Evolutionary conservation across 2,329 filamentous ascomycete species (phyloP), one percentile per base, ranked within the genome.

Genomic region (Xylaria digitata): DNA sequence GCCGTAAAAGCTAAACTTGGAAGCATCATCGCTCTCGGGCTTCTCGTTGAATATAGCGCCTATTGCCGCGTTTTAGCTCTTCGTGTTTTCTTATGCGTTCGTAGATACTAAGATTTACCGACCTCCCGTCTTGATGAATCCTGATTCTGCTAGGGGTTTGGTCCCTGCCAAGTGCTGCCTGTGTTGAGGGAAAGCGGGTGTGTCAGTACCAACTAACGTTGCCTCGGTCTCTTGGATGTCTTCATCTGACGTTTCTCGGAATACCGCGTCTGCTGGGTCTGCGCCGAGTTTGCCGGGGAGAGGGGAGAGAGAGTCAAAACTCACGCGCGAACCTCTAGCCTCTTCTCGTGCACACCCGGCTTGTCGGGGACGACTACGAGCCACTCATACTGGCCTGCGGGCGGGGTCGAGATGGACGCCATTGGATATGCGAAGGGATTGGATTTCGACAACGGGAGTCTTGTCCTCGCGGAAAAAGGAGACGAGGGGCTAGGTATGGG

Each of bases 351-450:
- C 21, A 79, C 82, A 46, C 85, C 88, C 1, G 88, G 85, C 77
- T 88, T 86, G 78, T 93, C 90, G 13, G 89, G 90, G 43, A 92
- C 76, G 65, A 93, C 83, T 72, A 90, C 89, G 43, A 93, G 85
- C 82, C 89, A 93, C 78, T 76, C 73, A 34, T 62, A 61, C 56
- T 75, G 68, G 67, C 70, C 73, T 37, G 73, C 66, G 11, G 73
- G 70, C 49, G 71, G 67, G 58, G 69, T 67, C 19, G 70, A 60
- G 53, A 71, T 62, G 45, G 73, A 65, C 3, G 75, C 70, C 75
- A 76, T 76, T 26, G 64, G 58, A 32, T 59, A 49, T 11, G 60
- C 60, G 43, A 60, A 60, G 60, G 42, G 53, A 13, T 26, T 46
- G 11, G 59, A 23, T 49, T n/a, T 21, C 19, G 52, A 34, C 19